A percentile compares a stretch with the other conserved stretches of the same genome.
Evolutionary conservation across 1,284 basidiomycete species (phyloP).

Genomic region (Puccinia triticina): DNA sequence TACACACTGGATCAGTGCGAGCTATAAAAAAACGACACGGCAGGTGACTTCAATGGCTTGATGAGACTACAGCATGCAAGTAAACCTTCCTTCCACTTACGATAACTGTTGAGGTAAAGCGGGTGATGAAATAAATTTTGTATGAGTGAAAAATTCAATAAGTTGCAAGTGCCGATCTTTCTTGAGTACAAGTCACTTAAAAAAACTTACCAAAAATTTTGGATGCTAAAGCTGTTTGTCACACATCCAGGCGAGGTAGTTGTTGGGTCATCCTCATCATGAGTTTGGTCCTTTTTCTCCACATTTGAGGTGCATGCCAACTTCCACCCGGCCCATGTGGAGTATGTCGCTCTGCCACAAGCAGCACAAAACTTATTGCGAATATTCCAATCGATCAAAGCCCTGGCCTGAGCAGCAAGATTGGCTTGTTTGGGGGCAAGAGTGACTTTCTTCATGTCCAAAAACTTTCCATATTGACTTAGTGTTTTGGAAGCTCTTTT

Average conservation of each 20-base stretch:
- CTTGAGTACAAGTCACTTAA: background rate
- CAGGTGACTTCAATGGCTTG: conserved; percentile 55
- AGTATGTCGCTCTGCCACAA: conserved; percentile 80
- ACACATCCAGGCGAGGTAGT: conserved; percentile 66
- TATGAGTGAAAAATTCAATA: background rate
- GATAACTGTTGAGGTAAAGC: conserved; percentile 60
- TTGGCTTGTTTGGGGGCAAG: conserved; percentile 69
- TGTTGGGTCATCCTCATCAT: conserved; percentile 68
- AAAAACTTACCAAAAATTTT: conserved; percentile 45
- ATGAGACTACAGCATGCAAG: conserved; percentile 74
- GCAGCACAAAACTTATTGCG: conserved; percentile 88
- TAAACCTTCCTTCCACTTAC: conserved; percentile 82
- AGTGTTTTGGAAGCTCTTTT: background rate
- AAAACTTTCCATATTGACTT: background rate
- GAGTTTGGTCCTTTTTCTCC: conserved; percentile 67
- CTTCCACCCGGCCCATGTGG: conserved; percentile 96
- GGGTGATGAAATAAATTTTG: too few relatives aligned
- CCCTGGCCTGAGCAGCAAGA: conserved; percentile 74
- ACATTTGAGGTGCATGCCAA: conserved; percentile 72
- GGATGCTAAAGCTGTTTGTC: conserved; percentile 24
- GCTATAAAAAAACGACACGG: conserved; percentile 2
- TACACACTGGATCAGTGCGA: conserved; percentile 69
- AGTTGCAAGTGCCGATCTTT: background rate
- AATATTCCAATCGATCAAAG: conserved; percentile 84
- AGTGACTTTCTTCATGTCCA: conserved; percentile 18